These are phyloP conservation scores for Geranomyces michiganensis DNA, from an alignment of 192 early-diverging fungal species.

Conservation along the genomic window DNA sequence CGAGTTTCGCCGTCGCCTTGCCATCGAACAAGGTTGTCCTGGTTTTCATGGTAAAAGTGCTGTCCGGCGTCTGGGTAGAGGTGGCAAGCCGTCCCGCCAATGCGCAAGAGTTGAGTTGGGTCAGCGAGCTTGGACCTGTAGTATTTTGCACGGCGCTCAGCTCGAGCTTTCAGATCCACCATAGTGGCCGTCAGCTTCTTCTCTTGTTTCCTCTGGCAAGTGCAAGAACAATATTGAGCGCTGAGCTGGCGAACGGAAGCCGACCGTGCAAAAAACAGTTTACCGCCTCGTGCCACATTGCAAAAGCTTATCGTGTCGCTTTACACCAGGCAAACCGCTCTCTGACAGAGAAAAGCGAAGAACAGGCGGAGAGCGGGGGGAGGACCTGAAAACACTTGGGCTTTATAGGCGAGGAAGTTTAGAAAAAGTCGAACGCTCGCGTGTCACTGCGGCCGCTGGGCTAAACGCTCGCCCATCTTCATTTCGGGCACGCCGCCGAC, in stretches of 20 bases:
- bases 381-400: too few species aligned
- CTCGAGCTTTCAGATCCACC: conserved; percentile 56
- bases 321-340: too few species aligned
- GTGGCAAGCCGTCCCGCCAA: conserved; percentile 36
- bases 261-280: not conserved
- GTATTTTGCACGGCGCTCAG: conserved; percentile 51
- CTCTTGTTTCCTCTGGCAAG: conserved; percentile 44
- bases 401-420: too few species aligned
- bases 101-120: conserved; percentile 47
- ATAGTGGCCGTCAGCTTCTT: conserved; percentile 37
- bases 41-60: conserved; percentile 57
- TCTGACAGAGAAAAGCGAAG: too few species aligned
- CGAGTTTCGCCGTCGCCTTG: conserved; percentile 50
- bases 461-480: not conserved
- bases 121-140: conserved; percentile 42
- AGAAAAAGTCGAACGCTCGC: too few species aligned
- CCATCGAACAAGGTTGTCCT: conserved; percentile 52
- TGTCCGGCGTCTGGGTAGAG: conserved; percentile 56
- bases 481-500: not conserved
- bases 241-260: not conserved
- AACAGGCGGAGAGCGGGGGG: too few species aligned
- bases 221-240: too few species aligned
- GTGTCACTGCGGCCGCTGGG: too few species aligned
- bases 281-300: conserved; percentile 10
- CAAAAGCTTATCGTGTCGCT: too few species aligned